A percentile compares a stretch with the other conserved stretches of the same genome.
Evolutionary conservation across 768 basidiomycete genomes (phyloP).

Genomic region (Tylopilus sp.): DNA sequence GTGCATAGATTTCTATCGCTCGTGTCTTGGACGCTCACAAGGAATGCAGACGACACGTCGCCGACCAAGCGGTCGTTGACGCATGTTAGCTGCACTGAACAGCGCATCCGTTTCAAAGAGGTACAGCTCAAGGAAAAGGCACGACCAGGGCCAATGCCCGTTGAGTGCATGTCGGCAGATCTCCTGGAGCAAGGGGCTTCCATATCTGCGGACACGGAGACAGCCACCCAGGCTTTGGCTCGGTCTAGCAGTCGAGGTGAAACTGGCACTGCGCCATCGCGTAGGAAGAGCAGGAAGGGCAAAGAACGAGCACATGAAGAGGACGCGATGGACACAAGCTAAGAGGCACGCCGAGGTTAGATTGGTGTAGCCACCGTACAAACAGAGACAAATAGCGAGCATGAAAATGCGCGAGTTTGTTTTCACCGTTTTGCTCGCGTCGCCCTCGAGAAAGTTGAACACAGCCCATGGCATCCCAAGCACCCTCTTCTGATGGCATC

Average conservation of each 20-base stretch:
- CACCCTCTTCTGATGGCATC: conserved; percentile 64
- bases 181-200: conserved; percentile 19
- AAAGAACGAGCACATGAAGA: conserved; percentile 24
- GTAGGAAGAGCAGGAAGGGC: conserved; percentile 22
- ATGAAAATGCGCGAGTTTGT: conserved; percentile 23
- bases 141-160: conserved; percentile 25
- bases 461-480: conserved; percentile 27
- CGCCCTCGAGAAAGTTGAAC: conserved; percentile 16
- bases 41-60: conserved; percentile 40
- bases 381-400: conserved; percentile 24
- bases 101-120: conserved; percentile 71
- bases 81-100: conserved; percentile 60
- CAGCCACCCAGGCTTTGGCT: not conserved
- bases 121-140: conserved; percentile 50
- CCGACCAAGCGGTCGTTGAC: conserved; percentile 47
- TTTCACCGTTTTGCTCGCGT: conserved; percentile 20
- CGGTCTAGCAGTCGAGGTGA: conserved; percentile 1
- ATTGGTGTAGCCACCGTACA: conserved; percentile 20
- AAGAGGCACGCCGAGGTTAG: too few species aligned
- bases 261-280: not conserved
- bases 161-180: conserved; percentile 5
- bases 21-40: not conserved
- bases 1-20: conserved; percentile 26
- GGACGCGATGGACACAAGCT: conserved; percentile 19
- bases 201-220: conserved; percentile 19